phyloP scores from a whole-genome alignment of 768 basidiomycete genomes.

The Lactarius sanguifluus region DNA sequence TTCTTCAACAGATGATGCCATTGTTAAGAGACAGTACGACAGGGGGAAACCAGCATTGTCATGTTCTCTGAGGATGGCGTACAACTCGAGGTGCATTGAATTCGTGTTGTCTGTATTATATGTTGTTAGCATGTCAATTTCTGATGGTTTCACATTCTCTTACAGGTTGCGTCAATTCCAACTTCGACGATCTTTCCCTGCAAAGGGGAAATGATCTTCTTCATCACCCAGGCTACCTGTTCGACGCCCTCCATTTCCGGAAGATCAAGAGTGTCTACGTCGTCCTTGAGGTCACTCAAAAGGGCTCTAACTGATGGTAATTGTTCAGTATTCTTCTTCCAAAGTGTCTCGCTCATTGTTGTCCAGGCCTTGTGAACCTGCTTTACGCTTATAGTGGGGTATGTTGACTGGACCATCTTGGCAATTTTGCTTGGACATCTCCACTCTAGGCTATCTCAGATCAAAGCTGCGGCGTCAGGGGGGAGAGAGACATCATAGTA shows the following conservation, averaged over 20 bases:
- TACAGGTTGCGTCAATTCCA: slow-evolving; percentile 4
- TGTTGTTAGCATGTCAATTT: neutral
- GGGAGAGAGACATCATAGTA: neutral
- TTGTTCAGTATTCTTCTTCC: neutral
- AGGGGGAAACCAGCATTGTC: no score
- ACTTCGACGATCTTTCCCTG: neutral
- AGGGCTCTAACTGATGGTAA: neutral
- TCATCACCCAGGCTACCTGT: neutral
- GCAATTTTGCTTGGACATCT: neutral
- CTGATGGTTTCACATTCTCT: neutral
- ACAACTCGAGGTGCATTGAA: no score
- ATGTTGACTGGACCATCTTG: neutral
- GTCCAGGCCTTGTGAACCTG: neutral
- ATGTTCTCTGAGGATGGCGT: no score
- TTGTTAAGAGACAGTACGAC: no score
- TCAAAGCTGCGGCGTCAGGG: neutral
- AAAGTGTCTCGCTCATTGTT: neutral
- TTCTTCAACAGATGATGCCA: neutral
- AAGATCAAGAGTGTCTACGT: neutral
- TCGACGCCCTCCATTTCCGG: neutral
- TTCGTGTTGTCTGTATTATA: no score
- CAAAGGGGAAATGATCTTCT: neutral
- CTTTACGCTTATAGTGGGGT: neutral
- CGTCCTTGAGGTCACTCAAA: neutral
- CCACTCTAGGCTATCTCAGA: neutral